Conservation (phyloP, 2,329 filamentous ascomycete species). For the Fusarium praegraminearum region DNA sequence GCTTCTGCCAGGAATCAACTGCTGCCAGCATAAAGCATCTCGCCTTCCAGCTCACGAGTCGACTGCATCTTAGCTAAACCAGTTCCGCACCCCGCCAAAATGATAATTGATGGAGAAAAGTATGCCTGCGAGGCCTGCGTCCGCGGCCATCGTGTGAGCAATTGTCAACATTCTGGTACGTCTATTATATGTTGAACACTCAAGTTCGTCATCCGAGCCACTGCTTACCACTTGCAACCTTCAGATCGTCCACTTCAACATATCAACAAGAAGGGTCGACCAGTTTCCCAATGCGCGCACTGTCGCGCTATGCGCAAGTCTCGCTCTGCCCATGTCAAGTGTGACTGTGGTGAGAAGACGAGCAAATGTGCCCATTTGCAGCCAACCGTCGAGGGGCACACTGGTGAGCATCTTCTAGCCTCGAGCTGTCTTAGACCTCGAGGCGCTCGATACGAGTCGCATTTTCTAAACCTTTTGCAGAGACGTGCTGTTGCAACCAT, state of each 20-base stretch:
- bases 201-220: conserved; percentile 9
- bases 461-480: conserved; percentile 53
- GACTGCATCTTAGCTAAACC: conserved; percentile 18
- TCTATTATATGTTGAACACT: conserved; percentile 1
- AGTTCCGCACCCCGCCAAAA: conserved; percentile 54
- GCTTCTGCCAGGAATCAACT: conserved; percentile 10
- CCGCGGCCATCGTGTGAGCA: conserved; percentile 97
- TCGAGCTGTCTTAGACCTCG: conserved; percentile 13
- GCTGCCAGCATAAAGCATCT: conserved; percentile 11
- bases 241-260: conserved; percentile 90
- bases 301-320: conserved; percentile 97
- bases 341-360: conserved; percentile 95
- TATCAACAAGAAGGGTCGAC: conserved; percentile 97
- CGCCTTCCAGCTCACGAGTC: conserved; percentile 12
- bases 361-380: conserved; percentile 75
- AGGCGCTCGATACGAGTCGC: conserved; percentile 17
- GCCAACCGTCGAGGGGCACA: conserved; percentile 68
- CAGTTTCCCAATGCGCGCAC: conserved; percentile 97
- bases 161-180: conserved; percentile 95
- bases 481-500: conserved; percentile 78
- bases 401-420: conserved; percentile 60
- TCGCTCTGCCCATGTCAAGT: conserved; percentile 93
- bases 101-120: conserved; percentile 96
- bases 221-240: conserved; percentile 41
- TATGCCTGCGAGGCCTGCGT: conserved; percentile 98